Conservation (phyloP, 495 filamentous ascomycete species). For the Jackrogersella multiformis region DNA sequence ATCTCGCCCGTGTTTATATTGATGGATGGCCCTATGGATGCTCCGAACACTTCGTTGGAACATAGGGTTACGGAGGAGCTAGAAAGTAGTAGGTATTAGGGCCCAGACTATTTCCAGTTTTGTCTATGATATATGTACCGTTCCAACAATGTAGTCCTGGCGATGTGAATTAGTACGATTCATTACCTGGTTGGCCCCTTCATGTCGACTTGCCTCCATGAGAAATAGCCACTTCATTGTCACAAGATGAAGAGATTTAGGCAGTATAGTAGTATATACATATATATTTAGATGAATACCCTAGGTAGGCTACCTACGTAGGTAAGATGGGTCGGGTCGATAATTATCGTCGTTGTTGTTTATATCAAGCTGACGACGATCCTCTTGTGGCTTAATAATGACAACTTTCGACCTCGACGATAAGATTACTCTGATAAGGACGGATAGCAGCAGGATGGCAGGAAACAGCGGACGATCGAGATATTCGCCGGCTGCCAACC, state of each 20-base stretch:
- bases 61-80: conserved; percentile 50
- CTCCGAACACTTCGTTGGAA: conserved; percentile 55
- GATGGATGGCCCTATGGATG: conserved; percentile 52
- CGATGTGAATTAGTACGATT: conserved; percentile 2
- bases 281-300: no score
- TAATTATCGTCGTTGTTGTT: no score
- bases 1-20: conserved; percentile 51
- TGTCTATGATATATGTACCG: conserved; percentile 21
- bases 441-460: no score
- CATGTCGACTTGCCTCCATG: conserved; percentile 28
- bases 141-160: conserved; percentile 46
- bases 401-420: background rate
- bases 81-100: background rate
- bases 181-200: background rate
- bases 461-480: no score
- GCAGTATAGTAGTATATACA: no score
- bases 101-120: background rate
- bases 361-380: background rate
- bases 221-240: conserved; percentile 34
- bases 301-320: no score
- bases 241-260: background rate
- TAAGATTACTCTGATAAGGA: background rate
- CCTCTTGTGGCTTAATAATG: background rate
- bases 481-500: background rate
- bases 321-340: no score